A percentile compares a stretch with the other conserved stretches of the same genome.
Evolutionary conservation across 768 basidiomycete species (phyloP).

Genomic region (Pisolithus orientalis): DNA sequence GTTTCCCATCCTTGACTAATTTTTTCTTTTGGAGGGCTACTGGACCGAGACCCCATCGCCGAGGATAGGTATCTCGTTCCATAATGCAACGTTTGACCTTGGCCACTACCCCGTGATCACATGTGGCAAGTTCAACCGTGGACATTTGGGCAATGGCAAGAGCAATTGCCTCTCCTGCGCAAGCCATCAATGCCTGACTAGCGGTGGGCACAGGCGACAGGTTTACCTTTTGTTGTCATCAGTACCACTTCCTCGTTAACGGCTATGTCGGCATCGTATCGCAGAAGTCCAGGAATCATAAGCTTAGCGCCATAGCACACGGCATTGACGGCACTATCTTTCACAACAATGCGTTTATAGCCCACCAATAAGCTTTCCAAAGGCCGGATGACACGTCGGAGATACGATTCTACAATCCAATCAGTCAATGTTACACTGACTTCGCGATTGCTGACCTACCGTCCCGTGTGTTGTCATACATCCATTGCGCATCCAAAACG

Average conservation of each 20-base stretch:
- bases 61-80: conserved; percentile 97
- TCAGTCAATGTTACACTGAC: conserved; percentile 9
- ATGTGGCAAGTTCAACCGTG: conserved; percentile 94
- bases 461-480: conserved; percentile 95
- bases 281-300: conserved; percentile 97
- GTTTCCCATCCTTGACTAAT: conserved; percentile 94
- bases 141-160: conserved; percentile 97
- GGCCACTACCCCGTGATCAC: conserved; percentile 97
- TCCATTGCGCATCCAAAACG: conserved; percentile 97
- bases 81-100: conserved; percentile 99
- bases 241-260: conserved; percentile 94
- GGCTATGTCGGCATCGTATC: conserved; percentile 93
- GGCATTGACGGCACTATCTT: conserved; percentile 98
- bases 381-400: conserved; percentile 90
- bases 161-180: conserved; percentile 83
- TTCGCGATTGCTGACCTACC: conserved; percentile 40
- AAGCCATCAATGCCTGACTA: conserved; percentile 1
- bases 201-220: background rate
- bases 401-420: conserved; percentile 72
- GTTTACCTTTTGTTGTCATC: conserved; percentile 94
- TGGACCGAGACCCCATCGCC: conserved; percentile 97
- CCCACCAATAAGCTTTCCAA: conserved; percentile 90
- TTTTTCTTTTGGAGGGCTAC: conserved; percentile 97
- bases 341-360: conserved; percentile 98
- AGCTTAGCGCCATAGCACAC: conserved; percentile 99